Conservation (phyloP, 2,329 filamentous ascomycete genomes). For the Phaeomoniella chlamydospora region DNA sequence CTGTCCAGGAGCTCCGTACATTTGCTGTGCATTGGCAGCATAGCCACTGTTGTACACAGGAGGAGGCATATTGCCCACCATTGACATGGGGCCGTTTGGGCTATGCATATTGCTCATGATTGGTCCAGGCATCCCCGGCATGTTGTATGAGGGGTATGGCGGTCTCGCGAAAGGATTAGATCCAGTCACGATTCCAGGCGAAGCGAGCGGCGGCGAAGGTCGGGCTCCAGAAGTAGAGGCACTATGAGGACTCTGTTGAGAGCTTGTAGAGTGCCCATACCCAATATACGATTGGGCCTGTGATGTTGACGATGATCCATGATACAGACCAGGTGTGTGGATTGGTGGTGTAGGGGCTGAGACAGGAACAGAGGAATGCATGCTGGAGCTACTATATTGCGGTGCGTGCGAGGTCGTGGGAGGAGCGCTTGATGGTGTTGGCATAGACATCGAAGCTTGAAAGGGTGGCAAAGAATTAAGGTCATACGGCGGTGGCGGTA, state of each 20-base stretch:
- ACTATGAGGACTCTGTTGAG: slow-evolving; percentile 30
- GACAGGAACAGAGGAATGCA: slow-evolving; percentile 25
- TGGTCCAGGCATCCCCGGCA: slow-evolving; percentile 49
- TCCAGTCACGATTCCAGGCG: slow-evolving; percentile 21
- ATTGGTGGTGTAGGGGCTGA: slow-evolving; percentile 35
- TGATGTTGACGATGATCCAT: slow-evolving; percentile 26
- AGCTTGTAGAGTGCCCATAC: slow-evolving; percentile 36
- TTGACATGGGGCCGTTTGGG: slow-evolving; percentile 55
- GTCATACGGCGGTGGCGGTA: slow-evolving; percentile 56
- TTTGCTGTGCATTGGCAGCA: slow-evolving; percentile 39
- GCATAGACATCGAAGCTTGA: slow-evolving; percentile 41
- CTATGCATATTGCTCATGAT: slow-evolving; percentile 69
- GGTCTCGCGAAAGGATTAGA: slow-evolving; percentile 23
- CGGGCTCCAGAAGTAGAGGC: slow-evolving; percentile 25
- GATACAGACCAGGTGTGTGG: slow-evolving; percentile 24
- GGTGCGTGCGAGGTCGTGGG: slow-evolving; percentile 4
- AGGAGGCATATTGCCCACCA: slow-evolving; percentile 47
- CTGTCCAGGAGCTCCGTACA: slow-evolving; percentile 43
- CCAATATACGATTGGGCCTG: slow-evolving; percentile 30
- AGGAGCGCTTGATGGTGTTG: slow-evolving; percentile 27
- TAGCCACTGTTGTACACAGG: slow-evolving; percentile 50
- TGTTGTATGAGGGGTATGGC: slow-evolving; percentile 36
- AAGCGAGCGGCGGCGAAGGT: slow-evolving; percentile 41
- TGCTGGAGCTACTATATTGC: background rate
- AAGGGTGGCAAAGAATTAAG: slow-evolving; percentile 48